Percentiles rank a stretch among this genome's conserved stretches.
Conservation (phyloP, 2,329 filamentous ascomycete genomes). For the Alternaria novae-zelandiae region DNA sequence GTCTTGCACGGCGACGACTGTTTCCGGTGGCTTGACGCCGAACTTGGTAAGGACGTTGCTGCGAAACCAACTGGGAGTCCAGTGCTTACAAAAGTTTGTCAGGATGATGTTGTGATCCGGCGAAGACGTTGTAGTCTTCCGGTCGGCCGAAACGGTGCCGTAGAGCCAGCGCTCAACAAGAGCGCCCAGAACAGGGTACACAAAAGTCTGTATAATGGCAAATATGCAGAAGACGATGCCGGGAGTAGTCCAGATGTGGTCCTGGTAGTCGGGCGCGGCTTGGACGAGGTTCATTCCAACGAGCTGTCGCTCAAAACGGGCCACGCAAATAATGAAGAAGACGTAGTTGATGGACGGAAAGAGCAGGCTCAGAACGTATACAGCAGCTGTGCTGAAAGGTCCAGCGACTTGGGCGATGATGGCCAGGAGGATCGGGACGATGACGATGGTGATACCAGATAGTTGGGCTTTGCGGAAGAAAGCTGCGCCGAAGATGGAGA, state of each 20-base stretch:
- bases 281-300: slow-evolving; percentile 66
- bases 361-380: slow-evolving; percentile 73
- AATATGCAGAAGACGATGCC: slow-evolving; percentile 82
- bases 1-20: slow-evolving; percentile 79
- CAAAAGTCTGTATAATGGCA: slow-evolving; percentile 75
- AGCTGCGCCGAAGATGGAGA: slow-evolving; percentile 79
- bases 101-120: slow-evolving; percentile 69
- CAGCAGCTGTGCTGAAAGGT: slow-evolving; percentile 66
- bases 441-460: slow-evolving; percentile 79
- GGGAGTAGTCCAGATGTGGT: slow-evolving; percentile 66
- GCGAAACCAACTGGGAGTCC: slow-evolving; percentile 69
- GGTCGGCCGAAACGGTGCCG: slow-evolving; percentile 69
- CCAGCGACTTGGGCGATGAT: slow-evolving; percentile 81
- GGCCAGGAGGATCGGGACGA: slow-evolving; percentile 75
- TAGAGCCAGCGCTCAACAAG: slow-evolving; percentile 76
- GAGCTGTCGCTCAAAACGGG: slow-evolving; percentile 73
- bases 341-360: slow-evolving; percentile 91
- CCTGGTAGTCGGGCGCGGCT: slow-evolving; percentile 60
- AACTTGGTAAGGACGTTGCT: slow-evolving; percentile 55
- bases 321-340: slow-evolving; percentile 78
- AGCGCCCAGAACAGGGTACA: slow-evolving; percentile 77
- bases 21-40: slow-evolving; percentile 59
- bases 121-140: slow-evolving; percentile 52
- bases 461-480: slow-evolving; percentile 90
- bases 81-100: slow-evolving; percentile 77